These are phyloP conservation scores for Kurtzmaniella quercitrusa DNA, from an alignment of 1,139 yeast genomes.

Conservation along the genomic window DNA sequence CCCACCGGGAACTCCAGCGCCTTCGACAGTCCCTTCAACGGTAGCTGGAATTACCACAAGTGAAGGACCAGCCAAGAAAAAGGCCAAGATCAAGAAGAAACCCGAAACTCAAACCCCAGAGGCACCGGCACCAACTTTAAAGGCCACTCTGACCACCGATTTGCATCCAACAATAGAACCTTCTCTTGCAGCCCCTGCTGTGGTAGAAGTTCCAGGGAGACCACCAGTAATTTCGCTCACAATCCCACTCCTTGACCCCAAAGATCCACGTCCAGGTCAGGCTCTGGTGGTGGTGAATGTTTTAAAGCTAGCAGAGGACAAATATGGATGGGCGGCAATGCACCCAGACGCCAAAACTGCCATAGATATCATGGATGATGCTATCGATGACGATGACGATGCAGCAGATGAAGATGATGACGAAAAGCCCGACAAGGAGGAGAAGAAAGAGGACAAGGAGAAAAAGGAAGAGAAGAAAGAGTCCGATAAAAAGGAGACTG, in stretches of 20 bases:
- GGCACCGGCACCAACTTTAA: constrained; percentile 6
- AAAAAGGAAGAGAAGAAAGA: constrained; percentile 19
- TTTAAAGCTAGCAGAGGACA: constrained; percentile 74
- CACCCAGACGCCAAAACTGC: constrained; percentile 67
- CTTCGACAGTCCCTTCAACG: too few relatives aligned
- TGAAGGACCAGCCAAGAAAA: constrained; percentile 6
- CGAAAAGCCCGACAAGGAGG: constrained; percentile 32
- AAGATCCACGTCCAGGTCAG: constrained; percentile 55
- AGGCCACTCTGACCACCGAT: constrained; percentile 18
- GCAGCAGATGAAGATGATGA: constrained; percentile 58
- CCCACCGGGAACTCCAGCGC: constrained; percentile 4
- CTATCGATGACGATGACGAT: constrained; percentile 57
- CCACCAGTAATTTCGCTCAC: constrained; percentile 56
- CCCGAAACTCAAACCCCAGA: constrained; percentile 8
- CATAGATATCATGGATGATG: constrained; percentile 58
- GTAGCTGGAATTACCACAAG: constrained; percentile 4
- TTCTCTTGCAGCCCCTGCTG: constrained; percentile 5
- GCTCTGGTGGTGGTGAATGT: constrained; percentile 78
- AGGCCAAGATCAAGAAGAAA: constrained; percentile 9
- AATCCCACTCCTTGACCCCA: constrained; percentile 50
- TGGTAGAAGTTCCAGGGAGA: constrained; percentile 5
- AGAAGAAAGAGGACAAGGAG: constrained; percentile 10
- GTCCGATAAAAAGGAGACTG: constrained; percentile 24
- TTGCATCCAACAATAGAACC: constrained; percentile 8
- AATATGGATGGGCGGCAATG: constrained; percentile 73